These are phyloP conservation scores for Kodamaea neixiangensis DNA, from an alignment of 805 yeast genomes.

Conservation along the genomic window DNA sequence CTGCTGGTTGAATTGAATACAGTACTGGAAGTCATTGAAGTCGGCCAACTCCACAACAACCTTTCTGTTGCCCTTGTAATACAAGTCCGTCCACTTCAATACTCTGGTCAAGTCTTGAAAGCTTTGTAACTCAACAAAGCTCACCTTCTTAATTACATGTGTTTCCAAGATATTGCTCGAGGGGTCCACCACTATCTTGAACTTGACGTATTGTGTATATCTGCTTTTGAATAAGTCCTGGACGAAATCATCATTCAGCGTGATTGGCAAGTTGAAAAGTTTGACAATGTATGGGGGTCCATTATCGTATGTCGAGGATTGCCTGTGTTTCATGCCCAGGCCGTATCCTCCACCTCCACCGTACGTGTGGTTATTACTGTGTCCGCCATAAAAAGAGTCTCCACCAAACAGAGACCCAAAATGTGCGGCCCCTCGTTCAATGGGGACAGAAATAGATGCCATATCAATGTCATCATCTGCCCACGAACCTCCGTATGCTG, in stretches of 20 bases:
- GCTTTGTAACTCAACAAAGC: slow-evolving; percentile 60
- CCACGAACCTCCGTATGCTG: slow-evolving; percentile 50
- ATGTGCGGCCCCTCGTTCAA: slow-evolving; percentile 24
- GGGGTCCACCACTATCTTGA: slow-evolving; percentile 62
- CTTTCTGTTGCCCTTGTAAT: slow-evolving; percentile 43
- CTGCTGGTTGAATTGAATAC: slow-evolving; percentile 40
- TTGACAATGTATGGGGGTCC: slow-evolving; percentile 70
- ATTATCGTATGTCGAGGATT: slow-evolving; percentile 13
- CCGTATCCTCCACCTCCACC: background rate
- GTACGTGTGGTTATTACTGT: slow-evolving; percentile 6
- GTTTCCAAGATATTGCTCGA: slow-evolving; percentile 37
- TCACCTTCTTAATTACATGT: slow-evolving; percentile 51
- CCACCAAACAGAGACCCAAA: background rate
- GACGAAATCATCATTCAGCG: slow-evolving; percentile 51
- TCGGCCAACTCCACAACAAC: slow-evolving; percentile 43
- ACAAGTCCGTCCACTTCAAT: slow-evolving; percentile 63
- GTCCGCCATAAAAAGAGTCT: slow-evolving; percentile 7
- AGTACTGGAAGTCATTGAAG: slow-evolving; percentile 40
- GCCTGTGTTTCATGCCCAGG: slow-evolving; percentile 11
- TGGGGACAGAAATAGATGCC: slow-evolving; percentile 47
- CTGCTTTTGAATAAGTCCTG: slow-evolving; percentile 65
- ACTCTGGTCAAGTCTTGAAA: slow-evolving; percentile 57
- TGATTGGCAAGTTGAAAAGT: slow-evolving; percentile 59
- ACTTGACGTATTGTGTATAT: slow-evolving; percentile 56
- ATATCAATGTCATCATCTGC: slow-evolving; percentile 49